A percentile compares a stretch with the other conserved stretches of the same genome.
Evolutionary conservation across 345 rosid species (phyloP).

Genomic region (Murraya paniculata): DNA sequence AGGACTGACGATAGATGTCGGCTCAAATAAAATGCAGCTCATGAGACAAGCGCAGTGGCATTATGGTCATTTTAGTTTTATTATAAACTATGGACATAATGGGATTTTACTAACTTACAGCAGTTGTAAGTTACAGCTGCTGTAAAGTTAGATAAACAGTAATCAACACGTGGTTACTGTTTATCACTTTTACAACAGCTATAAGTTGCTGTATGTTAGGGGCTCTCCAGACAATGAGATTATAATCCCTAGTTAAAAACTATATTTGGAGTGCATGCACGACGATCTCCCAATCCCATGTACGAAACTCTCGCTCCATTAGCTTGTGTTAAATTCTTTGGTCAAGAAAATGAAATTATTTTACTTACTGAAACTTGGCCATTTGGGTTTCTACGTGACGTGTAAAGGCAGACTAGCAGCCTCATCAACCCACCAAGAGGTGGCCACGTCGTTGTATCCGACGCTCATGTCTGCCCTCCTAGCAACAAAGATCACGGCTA

Average conservation of each 20-base stretch:
- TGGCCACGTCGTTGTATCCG: conserved; percentile 12
- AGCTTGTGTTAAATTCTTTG: not conserved
- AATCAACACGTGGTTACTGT: too few species aligned
- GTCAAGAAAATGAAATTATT: not conserved
- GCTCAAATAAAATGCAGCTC: not conserved
- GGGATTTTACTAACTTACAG: too few species aligned
- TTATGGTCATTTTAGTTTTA: not conserved
- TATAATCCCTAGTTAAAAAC: not conserved
- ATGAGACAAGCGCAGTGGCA: not conserved
- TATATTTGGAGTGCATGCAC: conserved; percentile 7
- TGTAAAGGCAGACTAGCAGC: not conserved
- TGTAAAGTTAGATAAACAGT: too few species aligned
- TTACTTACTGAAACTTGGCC: not conserved
- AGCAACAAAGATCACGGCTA: not conserved
- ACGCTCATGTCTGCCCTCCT: conserved; percentile 12
- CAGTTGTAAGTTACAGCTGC: too few species aligned
- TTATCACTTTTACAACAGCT: too few species aligned
- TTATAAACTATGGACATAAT: not conserved
- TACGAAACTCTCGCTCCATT: not conserved
- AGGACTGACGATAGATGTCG: not conserved
- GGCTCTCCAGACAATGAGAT: too few species aligned
- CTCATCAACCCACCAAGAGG: not conserved
- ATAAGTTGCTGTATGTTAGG: too few species aligned
- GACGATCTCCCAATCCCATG: not conserved
- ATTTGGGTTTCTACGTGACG: not conserved